Evolutionary conservation across 306 rosid species (phyloP), one percentile per base, ranked within the genome.

Genomic region (Fragaria nilgerrensis): DNA sequence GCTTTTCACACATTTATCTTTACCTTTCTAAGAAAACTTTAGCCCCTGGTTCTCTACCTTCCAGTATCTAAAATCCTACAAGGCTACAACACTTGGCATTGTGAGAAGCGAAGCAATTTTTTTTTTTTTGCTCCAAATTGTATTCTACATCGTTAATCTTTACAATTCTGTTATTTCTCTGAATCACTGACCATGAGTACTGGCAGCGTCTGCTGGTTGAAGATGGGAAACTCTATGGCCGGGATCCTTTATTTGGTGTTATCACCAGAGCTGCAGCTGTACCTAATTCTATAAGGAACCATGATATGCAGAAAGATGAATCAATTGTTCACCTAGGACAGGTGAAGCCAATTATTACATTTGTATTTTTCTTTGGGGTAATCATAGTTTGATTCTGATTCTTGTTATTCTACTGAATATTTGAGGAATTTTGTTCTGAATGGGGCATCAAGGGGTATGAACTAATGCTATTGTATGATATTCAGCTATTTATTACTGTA

Each of bases 181-280:
- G 59, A 76, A 72, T 79, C 77, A 75, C 80, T 75, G 77, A 82
- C 75, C 50, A 52, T 76, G 81, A 67, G 79, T 83, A 82, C 82
- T 86, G 82, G 81, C 92, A 95, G 98, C 85, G 81, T 79, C 85
- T 95, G 77, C 89, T 95, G 82, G 91, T 95, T 86, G 96, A 95
- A 86, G 93, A 92, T 20, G 97, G 97, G 79, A 95, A 87, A 88
- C 91, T 95, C 81, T 90, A 84, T 82, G 97, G 98, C 32, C 85
- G 86, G 75, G 90, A 90, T 80, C 91, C 93, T 61, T 75, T 88
- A 25, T 90, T 89, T 84, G 75, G 89, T 61, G 85, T 90, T 78
- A 90, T 92, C 74, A 86, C 83, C 70, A 84, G 83, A 82, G 95
- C 97, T 82, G 93, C 97, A 77, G 96, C 91, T 73, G 83, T 95